phyloP scores from a whole-genome alignment of 306 rosid species.

The Nissolia schottii region DNA sequence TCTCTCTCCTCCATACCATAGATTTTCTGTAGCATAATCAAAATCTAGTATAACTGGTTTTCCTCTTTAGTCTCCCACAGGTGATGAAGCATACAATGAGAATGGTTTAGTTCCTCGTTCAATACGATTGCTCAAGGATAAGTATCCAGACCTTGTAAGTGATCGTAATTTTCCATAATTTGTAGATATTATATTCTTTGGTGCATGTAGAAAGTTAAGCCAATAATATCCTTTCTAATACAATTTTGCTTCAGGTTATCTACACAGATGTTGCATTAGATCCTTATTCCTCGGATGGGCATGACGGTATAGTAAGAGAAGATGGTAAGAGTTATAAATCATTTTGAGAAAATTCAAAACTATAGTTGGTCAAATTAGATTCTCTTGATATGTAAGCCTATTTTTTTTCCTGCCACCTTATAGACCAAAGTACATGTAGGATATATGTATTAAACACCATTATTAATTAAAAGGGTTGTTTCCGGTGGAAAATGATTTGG shows the following conservation, averaged over 20 bases:
- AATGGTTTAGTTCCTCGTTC: constrained; percentile 91
- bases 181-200: constrained; percentile 8
- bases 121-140: constrained; percentile 82
- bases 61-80: constrained; percentile 60
- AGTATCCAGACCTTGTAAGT: constrained; percentile 93
- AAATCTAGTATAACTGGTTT: constrained; percentile 24
- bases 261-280: constrained; percentile 97
- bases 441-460: not conserved
- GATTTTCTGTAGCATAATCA: constrained; percentile 4
- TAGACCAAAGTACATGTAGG: not conserved
- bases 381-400: not conserved
- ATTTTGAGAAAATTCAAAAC: constrained; percentile 8
- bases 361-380: not conserved
- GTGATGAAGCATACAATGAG: constrained; percentile 88
- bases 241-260: constrained; percentile 52
- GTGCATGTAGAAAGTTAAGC: constrained; percentile 15
- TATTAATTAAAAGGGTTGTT: not conserved
- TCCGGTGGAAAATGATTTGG: not conserved
- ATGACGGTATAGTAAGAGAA: constrained; percentile 94
- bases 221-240: not conserved
- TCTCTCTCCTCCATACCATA: constrained; percentile 11
- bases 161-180: not conserved
- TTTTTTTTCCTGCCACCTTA: not conserved
- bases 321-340: constrained; percentile 52
- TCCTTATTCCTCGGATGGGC: constrained; percentile 97